Evolutionary conservation across 2,329 filamentous ascomycete genomes (phyloP), one percentile per base, ranked within the genome.

Genomic region (Trichoderma endophyticum): DNA sequence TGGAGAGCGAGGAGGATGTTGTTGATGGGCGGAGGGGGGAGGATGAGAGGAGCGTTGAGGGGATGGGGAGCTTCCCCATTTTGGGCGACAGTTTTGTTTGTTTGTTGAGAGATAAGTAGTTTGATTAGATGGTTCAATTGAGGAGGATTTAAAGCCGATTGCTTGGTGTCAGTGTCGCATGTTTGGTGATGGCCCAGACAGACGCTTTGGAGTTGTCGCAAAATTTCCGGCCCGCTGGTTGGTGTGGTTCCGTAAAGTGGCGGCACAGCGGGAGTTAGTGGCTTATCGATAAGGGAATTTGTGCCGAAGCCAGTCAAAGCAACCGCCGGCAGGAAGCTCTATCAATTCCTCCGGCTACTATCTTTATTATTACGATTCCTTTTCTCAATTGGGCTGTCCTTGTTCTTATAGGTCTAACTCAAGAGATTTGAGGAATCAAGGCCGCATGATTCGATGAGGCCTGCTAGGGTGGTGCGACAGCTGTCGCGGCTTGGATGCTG

Each of bases 21-120:
- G 78, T 75, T 11, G 61, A 51, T 67, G 61, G 70, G 28, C 54
- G 71, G 57, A 63, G 69, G 61, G 61, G 32, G n/a, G 70, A 48
- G 26, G 65, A 74, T 14, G 71, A 74, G 54, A 71, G 68, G 78
- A 77, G 81, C 73, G 75, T 78, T 73, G 71, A 73, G 39, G 72
- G 51, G 73, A 76, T 48, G 34, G 78, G 74, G 73, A 79, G 72
- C 61, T 76, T 81, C 63, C 73, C 77, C 80, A 82, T 82, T 59
- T 36, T 74, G 66, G 48, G 39, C 26, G 66, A n/a, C 8, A 30
- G 7, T 30, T 36, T 18, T 39, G 2, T 56, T 57, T 24, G 12
- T 36, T 21, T 24, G 26, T 63, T 24, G 26, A 56, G 34, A 24
- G 21, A n/a, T 8, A 28, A 28, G 15, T 14, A 54, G 18, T 7